Base-by-base conservation (phyloP, 768 basidiomycete genomes). In the Roridomyces roridus region DNA sequence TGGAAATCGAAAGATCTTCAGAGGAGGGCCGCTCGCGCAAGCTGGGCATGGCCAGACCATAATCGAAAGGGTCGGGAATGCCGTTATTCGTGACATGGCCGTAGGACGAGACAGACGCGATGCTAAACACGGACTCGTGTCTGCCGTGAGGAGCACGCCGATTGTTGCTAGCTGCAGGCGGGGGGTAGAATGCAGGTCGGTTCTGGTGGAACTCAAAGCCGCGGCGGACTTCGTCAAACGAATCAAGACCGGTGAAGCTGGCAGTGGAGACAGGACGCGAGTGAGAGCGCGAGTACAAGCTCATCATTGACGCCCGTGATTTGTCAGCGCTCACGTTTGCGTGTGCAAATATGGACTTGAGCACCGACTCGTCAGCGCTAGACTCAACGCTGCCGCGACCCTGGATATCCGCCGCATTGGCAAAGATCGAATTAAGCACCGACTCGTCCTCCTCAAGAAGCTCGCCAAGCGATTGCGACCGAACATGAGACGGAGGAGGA, bases 101-200 rank as follows among this genome's bases (percentile, higher is more conserved):
- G 56, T 89, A 91, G 0, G 91, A 92, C 0, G 91, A 92, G 5
- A 92, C 82, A 0, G 91, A 92, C 0, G 88, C 87, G 46, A 93
- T 86, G 65, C 88, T 91, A 70, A 87, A 82, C 12, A 85, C 46
- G 0, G 90, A 90, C 34, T 87, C 85, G 14, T 81, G 82, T 44
- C 75, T 77, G 9, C 66, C 65, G 44, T 87, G 83, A 41, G 67
- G 71, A 14, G 53, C 69, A 23, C 73, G 75, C 17, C 47, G n/a
- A 8, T 34, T 34, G 28, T 57, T 53, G 51, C 73, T 74, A 29
- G 70, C 65, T 2, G 68, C 71, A 25, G 77, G 71, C 11, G 84
- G 81, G 1, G 87, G 86, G 64, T 89, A 91, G 69, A 89, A 91
- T 2, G 81, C 74, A 2, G 87, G 85, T 0, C 88, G 82, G 43